Conservation (phyloP, 2,329 filamentous ascomycete species). For the Microdochium trichocladiopsis region DNA sequence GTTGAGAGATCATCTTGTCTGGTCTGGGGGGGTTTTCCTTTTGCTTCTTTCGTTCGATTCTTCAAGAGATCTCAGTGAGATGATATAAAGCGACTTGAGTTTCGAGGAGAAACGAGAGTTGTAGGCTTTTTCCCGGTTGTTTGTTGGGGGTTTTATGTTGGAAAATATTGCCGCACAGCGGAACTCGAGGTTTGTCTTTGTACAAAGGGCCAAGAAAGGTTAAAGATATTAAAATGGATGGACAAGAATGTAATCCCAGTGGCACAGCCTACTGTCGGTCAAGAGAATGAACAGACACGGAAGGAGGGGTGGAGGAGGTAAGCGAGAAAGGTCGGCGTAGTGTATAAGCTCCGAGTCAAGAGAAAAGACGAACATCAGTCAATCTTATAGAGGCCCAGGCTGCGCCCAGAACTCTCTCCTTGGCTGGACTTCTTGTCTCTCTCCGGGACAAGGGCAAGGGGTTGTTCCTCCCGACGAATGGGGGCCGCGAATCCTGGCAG, state of each 20-base stretch:
- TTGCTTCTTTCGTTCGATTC: too few relatives aligned
- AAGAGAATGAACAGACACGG: background rate
- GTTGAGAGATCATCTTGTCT: constrained; percentile 3
- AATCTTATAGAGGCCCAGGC: background rate
- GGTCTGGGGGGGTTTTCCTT: background rate
- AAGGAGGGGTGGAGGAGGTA: background rate
- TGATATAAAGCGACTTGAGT: too few relatives aligned
- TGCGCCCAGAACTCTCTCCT: background rate
- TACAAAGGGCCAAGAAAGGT: background rate
- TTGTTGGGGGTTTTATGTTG: background rate
- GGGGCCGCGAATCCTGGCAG: background rate
- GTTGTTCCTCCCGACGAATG: background rate
- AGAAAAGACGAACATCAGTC: background rate
- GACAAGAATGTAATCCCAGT: background rate
- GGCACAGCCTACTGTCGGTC: background rate
- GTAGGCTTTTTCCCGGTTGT: background rate
- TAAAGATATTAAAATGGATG: background rate
- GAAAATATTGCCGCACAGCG: background rate
- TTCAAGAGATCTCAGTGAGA: too few relatives aligned
- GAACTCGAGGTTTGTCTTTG: background rate
- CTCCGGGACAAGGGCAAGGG: background rate
- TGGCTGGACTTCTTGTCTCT: background rate
- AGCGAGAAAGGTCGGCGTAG: background rate
- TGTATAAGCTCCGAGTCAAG: background rate
- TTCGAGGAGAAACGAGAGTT: too few relatives aligned